Evolutionary conservation across 2,329 filamentous ascomycete genomes (phyloP), one percentile per base, ranked within the genome.

Genomic region (Fusarium fujikuroi): DNA sequence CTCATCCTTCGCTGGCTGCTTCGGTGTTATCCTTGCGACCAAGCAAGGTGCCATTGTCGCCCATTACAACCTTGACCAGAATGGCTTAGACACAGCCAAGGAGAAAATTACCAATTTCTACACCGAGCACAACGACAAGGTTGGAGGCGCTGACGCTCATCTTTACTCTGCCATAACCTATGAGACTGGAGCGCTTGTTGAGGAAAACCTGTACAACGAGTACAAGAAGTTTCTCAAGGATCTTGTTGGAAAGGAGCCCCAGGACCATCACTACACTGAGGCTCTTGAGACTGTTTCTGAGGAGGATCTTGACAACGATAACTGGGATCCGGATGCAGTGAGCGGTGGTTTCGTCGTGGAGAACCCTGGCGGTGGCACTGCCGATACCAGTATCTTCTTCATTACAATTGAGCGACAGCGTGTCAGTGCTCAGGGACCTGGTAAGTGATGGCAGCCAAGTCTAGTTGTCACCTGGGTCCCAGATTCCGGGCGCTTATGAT

Each of bases 41-140:
- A 63, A 46, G 53, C 60, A 63, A n/a, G 60, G 40, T 34, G 34
- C 53, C 34, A 39, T 63, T 32, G 40, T 63, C 10, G 60, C 52
- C 4, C 60, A 63, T 21, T 63, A 63, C 18, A 32, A 44, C 3
- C 53, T 46, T 23, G 28, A 59, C 11, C 21, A 32, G 18, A 15
- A n/a, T 8, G 10, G 28, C 18, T 16, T 63, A 5, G 34, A 59
- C 7, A 14, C n/a, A 2, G 53, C 52, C n/a, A 63, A 59, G 18
- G 7, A 25, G 16, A n/a, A n/a, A 14, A 60, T 63, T 5, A 25
- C 40, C 12, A 14, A 46, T 11, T 19, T 34, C 8, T 63, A 63
- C 53, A 39, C 6, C 9, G 2, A 63, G 9, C 39, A 63, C 28
- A 63, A 60, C 21, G 52, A 59, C 11, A 25, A 39, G 12, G 32